These are phyloP conservation scores for Solanum etuberosum DNA, from an alignment of 257 asterid species.

Conservation along the genomic window DNA sequence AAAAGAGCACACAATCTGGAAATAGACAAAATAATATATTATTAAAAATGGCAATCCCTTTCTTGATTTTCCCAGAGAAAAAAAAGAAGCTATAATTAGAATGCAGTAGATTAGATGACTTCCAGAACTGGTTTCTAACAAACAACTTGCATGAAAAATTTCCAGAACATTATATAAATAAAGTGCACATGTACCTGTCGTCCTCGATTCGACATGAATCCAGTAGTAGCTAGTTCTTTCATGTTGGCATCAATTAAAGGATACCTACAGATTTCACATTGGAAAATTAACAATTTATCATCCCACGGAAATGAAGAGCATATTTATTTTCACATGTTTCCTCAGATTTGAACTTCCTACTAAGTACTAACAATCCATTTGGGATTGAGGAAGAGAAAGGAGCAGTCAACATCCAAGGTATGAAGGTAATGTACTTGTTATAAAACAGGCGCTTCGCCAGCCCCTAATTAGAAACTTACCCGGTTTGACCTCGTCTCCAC, in stretches of 20 bases:
- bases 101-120: not conserved
- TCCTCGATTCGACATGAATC: conserved; percentile 98
- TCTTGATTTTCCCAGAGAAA: not conserved
- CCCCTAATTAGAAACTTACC: conserved; percentile 25
- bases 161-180: not conserved
- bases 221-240: conserved; percentile 71
- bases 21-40: not conserved
- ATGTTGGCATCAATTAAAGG: conserved; percentile 91
- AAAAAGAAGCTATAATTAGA: not conserved
- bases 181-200: conserved; percentile 47
- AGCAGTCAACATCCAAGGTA: not conserved
- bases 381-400: not conserved
- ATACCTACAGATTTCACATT: conserved; percentile 36
- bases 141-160: not conserved
- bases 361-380: not conserved
- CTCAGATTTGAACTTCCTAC: not conserved
- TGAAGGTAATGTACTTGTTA: not conserved
- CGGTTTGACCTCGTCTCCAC: conserved; percentile 78
- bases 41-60: not conserved
- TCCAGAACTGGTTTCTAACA: not conserved
- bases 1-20: conserved; percentile 87
- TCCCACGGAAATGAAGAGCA: not conserved
- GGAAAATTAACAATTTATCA: not conserved
- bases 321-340: not conserved
- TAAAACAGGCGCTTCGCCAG: not conserved